Evolutionary conservation across 73 alveolate genomes (phyloP).

Genomic region (Paramecium tetraurelia): DNA sequence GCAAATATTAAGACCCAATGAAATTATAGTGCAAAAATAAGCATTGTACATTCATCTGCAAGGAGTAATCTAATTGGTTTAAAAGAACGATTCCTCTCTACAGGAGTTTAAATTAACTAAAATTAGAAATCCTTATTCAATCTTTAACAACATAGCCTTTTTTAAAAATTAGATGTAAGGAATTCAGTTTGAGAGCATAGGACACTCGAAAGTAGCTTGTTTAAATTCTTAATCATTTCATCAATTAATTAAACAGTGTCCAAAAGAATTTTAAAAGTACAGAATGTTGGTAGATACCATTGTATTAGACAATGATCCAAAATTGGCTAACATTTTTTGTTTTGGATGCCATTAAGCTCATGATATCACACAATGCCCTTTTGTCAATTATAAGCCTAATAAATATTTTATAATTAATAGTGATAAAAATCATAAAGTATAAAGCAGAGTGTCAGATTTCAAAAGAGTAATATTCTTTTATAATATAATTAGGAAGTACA

Average conservation of each 20-base stretch:
- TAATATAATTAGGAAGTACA: neutral
- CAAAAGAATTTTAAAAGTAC: neutral
- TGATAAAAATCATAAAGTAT: neutral
- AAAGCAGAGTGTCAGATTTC: neutral
- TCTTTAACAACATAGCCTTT: neutral
- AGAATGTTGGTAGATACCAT: neutral
- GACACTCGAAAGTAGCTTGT: neutral
- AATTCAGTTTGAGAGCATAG: neutral
- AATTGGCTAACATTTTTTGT: neutral
- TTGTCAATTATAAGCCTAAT: neutral
- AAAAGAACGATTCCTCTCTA: neutral
- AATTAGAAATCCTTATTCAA: neutral
- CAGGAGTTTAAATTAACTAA: neutral
- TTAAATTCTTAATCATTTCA: neutral
- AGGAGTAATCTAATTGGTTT: neutral
- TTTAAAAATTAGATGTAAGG: conserved; percentile 9
- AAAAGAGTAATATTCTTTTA: neutral
- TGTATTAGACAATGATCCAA: neutral
- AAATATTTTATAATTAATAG: neutral
- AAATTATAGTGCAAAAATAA: neutral
- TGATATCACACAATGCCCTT: neutral
- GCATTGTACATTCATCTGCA: neutral
- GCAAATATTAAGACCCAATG: neutral
- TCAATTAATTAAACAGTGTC: neutral
- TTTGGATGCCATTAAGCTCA: neutral